Conservation (phyloP, 2,329 filamentous ascomycete genomes). For the Trichoderma lentiforme region DNA sequence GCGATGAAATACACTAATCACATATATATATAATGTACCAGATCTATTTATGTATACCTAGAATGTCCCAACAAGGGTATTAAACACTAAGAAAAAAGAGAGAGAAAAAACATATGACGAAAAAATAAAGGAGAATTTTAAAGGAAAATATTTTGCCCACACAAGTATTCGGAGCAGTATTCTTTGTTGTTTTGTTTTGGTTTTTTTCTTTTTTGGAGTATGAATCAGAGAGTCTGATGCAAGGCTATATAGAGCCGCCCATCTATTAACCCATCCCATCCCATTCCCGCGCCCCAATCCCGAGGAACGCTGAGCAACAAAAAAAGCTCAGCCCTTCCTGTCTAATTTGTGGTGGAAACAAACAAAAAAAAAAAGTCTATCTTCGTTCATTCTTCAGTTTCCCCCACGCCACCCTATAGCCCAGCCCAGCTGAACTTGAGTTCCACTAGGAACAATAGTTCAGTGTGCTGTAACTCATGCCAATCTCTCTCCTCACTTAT, state of each 20-base stretch:
- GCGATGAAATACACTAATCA: not conserved
- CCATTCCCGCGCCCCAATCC: not conserved
- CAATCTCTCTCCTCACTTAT: not conserved
- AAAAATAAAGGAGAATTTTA: not conserved
- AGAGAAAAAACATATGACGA: not conserved
- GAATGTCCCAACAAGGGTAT: not conserved
- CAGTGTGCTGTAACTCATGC: not conserved
- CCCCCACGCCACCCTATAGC: not conserved
- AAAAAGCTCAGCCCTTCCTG: not conserved
- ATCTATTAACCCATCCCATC: slow-evolving; percentile 5
- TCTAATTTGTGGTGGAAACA: not conserved
- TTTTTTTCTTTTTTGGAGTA: not conserved
- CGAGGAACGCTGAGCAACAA: not conserved
- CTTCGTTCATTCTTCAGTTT: slow-evolving; percentile 15
- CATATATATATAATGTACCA: not conserved
- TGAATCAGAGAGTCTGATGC: slow-evolving; percentile 1
- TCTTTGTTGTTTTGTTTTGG: not conserved
- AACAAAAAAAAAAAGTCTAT: slow-evolving; percentile 9
- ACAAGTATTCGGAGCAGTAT: not conserved
- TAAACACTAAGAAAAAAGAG: slow-evolving; percentile 15
- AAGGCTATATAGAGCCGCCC: not conserved
- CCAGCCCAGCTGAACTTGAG: not conserved
- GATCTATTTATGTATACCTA: slow-evolving; percentile 11
- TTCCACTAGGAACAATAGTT: not conserved
- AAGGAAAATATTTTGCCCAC: not conserved